Conservation (phyloP, 1,284 basidiomycete genomes). For the Fomitopsis palustris region DNA sequence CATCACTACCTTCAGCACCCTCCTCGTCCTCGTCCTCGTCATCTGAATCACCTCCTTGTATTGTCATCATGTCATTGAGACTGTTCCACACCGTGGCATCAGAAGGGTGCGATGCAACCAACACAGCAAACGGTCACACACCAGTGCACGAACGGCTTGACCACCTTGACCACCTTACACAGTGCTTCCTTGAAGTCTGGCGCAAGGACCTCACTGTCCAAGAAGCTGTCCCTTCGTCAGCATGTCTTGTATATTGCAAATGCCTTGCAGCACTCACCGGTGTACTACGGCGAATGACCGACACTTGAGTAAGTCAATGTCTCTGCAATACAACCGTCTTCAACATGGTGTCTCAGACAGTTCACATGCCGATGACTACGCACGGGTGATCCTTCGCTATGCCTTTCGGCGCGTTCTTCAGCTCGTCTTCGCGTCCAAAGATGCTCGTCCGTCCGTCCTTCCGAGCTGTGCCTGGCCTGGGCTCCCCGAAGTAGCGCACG, state of each 20-base stretch:
- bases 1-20: conserved; percentile 3
- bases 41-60: conserved; percentile 37
- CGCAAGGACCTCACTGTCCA: conserved; percentile 68
- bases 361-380: conserved; percentile 10
- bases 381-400: conserved; percentile 78
- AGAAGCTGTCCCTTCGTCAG: conserved; percentile 51
- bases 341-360: background rate
- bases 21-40: conserved; percentile 18
- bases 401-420: conserved; percentile 87
- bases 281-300: conserved; percentile 73
- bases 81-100: conserved; percentile 31
- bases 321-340: conserved; percentile 40
- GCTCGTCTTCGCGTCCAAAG: conserved; percentile 77
- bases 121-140: conserved; percentile 42
- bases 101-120: no score
- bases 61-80: conserved; percentile 63
- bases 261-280: conserved; percentile 37
- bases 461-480: conserved; percentile 56
- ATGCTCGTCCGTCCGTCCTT: conserved; percentile 68
- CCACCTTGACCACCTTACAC: conserved; percentile 48
- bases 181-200: conserved; percentile 66
- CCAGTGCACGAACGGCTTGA: conserved; percentile 82
- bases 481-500: conserved; percentile 68
- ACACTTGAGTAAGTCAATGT: conserved; percentile 85
- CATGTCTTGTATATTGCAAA: background rate